These are phyloP conservation scores for Fusarium albosuccineum DNA, from an alignment of 2,329 filamentous ascomycete genomes.

Conservation along the genomic window DNA sequence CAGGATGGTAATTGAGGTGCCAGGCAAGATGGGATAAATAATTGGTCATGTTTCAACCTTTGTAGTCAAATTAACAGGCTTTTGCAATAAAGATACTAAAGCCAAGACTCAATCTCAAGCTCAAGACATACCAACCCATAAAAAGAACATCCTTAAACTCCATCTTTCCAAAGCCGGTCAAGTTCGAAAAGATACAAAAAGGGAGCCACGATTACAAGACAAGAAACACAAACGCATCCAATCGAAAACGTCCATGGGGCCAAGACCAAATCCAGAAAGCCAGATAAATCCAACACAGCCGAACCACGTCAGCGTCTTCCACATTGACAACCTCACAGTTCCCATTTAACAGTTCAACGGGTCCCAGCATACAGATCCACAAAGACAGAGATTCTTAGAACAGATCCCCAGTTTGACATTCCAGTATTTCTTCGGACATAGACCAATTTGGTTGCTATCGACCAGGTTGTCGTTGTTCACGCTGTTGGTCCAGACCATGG, in stretches of 20 bases:
- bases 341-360: too few species aligned
- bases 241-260: slow-evolving; percentile 18
- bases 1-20: not conserved
- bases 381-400: not conserved
- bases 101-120: not conserved
- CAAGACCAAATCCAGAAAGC: slow-evolving; percentile 5
- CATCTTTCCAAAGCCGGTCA: slow-evolving; percentile 8
- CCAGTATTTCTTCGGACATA: not conserved
- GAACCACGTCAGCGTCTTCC: not conserved
- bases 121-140: slow-evolving; percentile 1
- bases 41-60: slow-evolving; percentile 8
- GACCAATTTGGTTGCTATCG: not conserved
- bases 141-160: slow-evolving; percentile 16
- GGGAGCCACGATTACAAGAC: slow-evolving; percentile 1
- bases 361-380: not conserved
- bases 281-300: not conserved
- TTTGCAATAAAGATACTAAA: slow-evolving; percentile 24
- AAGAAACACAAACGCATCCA: not conserved
- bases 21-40: not conserved
- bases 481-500: not conserved
- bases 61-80: slow-evolving; percentile 33
- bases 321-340: too few species aligned
- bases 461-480: not conserved
- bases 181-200: not conserved
- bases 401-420: slow-evolving; percentile 7